Evolutionary conservation across 257 asterid genomes (phyloP), one percentile per base, ranked within the genome.

Genomic region (Haberlea rhodopensis): DNA sequence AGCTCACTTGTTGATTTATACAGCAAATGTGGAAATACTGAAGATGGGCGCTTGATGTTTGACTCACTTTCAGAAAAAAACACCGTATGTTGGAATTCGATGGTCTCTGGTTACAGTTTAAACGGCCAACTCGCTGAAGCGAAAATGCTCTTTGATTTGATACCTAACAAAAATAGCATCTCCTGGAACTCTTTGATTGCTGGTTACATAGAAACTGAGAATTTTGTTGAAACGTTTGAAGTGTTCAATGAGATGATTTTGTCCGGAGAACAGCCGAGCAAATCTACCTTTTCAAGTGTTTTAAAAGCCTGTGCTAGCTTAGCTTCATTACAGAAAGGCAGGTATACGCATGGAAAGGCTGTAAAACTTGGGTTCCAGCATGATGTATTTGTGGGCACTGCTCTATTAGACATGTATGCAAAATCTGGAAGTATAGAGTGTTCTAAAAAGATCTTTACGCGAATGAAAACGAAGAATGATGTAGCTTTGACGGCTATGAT

Each of bases 401-500:
- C 92, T 4, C 87, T 90, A 25, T 45, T 84, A 2, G 96, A 85
- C 27, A 85, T 90, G 97, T 87, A 90, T 9, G 88, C 92, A 4
- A 87, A 90, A 71, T 84, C 90, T 1, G 97, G 96, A 60, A 76
- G 79, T 25, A 51, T 90, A 3, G 84, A 80, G 68, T 68, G 85
- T 58, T 82, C 96, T 29, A 66, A 25, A 71, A 56, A 65, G 72
- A 74, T 85, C 32, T 90, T 90, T 57, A 27, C 26, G 3, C 63
- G 78, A 66, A 85, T 87, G 85, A 60, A 53, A 3, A 1, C 34
- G 15, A 86, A 66, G 69, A 87, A 90, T 8, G 92, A 85, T 68
- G 34, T 90, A 10, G 85, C 75, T 3, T 85, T 95, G 97, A 85
- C 95, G 1, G 96, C 90, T 53, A 85, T 90, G 96, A 85, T 90